Conservation (phyloP, 78 protist species). For the Cavenderia fasciculata region DNA sequence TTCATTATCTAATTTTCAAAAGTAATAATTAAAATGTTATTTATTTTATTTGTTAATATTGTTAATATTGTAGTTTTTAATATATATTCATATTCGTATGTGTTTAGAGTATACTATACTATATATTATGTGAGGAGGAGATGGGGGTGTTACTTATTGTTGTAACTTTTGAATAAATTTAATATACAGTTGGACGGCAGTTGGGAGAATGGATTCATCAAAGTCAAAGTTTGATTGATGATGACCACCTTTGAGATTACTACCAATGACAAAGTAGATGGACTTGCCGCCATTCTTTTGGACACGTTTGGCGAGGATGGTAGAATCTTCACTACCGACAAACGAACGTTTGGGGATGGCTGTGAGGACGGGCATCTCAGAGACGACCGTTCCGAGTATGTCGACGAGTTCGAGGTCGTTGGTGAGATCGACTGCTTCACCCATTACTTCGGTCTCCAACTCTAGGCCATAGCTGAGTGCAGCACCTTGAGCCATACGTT, state of each 20-base stretch:
- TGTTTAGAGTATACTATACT: too few relatives aligned
- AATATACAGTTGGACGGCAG: background rate
- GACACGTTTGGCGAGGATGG: background rate
- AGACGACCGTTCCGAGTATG: background rate
- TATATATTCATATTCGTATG: too few relatives aligned
- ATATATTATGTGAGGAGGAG: too few relatives aligned
- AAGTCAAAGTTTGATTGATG: conserved; percentile 40
- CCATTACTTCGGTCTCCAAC: conserved; percentile 27
- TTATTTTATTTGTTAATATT: too few relatives aligned
- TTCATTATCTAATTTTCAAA: too few relatives aligned
- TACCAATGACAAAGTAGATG: conserved; percentile 4
- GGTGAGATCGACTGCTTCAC: conserved; percentile 20
- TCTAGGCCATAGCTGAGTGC: background rate
- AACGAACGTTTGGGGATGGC: background rate
- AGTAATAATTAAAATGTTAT: too few relatives aligned
- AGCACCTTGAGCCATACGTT: conserved; percentile 19
- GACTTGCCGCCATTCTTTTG: conserved; percentile 34
- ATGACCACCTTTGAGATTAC: background rate
- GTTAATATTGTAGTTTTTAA: too few relatives aligned
- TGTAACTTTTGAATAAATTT: background rate
- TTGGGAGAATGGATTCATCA: background rate
- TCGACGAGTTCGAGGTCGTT: conserved; percentile 14
- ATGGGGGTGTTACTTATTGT: too few relatives aligned
- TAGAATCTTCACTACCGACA: conserved; percentile 48
- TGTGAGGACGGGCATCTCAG: background rate